Evolutionary conservation across 1,139 yeast genomes (phyloP), one percentile per base, ranked within the genome.

Genomic region (Hanseniaspora gamundiae): DNA sequence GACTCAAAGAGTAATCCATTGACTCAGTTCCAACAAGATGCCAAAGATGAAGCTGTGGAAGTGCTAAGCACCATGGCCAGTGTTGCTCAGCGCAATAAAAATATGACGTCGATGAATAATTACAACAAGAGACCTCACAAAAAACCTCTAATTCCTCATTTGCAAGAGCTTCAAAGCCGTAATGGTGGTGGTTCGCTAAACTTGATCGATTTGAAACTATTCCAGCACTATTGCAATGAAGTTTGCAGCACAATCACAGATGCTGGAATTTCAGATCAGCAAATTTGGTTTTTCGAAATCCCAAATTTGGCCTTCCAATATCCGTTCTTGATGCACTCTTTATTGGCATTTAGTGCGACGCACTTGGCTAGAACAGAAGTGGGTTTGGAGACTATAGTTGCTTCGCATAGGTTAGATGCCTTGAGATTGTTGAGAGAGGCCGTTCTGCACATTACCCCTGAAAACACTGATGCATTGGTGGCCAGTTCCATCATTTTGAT

Each of bases 291-390:
- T 45, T 76, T 74, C 43, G 94, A 85, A 53, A 85, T 88, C 16
- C 95, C 96, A 1, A 76, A 78, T 68, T 67, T 88, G 48, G 95
- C 96, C 8, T 86, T 88, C 62, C 77, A 81, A 47, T 80, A 80
- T 60, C 95, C 95, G 16, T 87, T 85, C 55, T 67, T 88, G 51
- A 87, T 88, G 96, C 96, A 88, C 61, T 78, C 94, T 1, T 70
- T 88, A 2, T 66, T 88, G 45, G 94, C 95, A 14, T 84, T 88
- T 55, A 78, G 94, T 49, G 97, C 96, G 2, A 85, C 96, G 0
- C 96, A 88, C 63, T 65, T 88, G 42, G 78, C 93, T 6, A 67
- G 94, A 50, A 77, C 82, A 1, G 84, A 80, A 52, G 71, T 78
- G 42, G 87, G 88, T 0, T 68, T 84, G 46, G 94, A 83, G 54